These are phyloP conservation scores for Penicillium longicatenatum DNA, from an alignment of 495 filamentous ascomycete genomes.

Conservation along the genomic window DNA sequence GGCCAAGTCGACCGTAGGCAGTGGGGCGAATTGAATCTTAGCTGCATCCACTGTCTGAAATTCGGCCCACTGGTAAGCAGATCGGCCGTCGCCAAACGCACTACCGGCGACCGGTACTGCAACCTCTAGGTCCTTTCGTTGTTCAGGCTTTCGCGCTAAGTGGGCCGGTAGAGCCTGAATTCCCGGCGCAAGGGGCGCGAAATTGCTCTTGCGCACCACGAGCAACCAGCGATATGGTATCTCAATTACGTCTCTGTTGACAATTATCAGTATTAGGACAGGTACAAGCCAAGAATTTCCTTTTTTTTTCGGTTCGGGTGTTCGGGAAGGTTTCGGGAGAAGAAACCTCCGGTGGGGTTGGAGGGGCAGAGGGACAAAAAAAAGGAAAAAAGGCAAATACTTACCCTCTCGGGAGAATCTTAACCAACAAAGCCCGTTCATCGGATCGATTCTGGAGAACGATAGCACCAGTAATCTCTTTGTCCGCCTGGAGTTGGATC, in stretches of 20 bases:
- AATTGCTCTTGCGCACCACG: constrained; percentile 54
- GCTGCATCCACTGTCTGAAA: constrained; percentile 62
- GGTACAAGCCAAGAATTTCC: constrained; percentile 1
- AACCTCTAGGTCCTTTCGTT: constrained; percentile 49
- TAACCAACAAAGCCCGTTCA: constrained; percentile 72
- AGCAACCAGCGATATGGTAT: constrained; percentile 59
- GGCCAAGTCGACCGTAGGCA: constrained; percentile 64
- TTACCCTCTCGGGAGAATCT: constrained; percentile 87
- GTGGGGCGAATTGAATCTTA: constrained; percentile 46
- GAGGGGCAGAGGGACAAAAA: constrained; percentile 5
- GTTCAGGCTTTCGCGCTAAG: constrained; percentile 51
- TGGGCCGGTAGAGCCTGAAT: constrained; percentile 63
- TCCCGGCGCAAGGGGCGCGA: constrained; percentile 50
- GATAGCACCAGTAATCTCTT: constrained; percentile 88
- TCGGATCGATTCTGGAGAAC: constrained; percentile 76
- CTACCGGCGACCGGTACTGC: constrained; percentile 57
- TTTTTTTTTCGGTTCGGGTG: constrained; percentile 9
- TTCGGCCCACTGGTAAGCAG: constrained; percentile 75
- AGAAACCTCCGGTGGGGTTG: constrained; percentile 12
- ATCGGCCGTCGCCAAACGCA: constrained; percentile 58
- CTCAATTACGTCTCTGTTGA: constrained; percentile 51
- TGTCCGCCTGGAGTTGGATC: constrained; percentile 85
- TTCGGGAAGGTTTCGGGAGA: constrained; percentile 4
- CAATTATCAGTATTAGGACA: constrained; percentile 27
- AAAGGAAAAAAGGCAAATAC: constrained; percentile 33